These are phyloP conservation scores for Silene noctiflora DNA, from an alignment of 179 eudicot species.

Conservation along the genomic window DNA sequence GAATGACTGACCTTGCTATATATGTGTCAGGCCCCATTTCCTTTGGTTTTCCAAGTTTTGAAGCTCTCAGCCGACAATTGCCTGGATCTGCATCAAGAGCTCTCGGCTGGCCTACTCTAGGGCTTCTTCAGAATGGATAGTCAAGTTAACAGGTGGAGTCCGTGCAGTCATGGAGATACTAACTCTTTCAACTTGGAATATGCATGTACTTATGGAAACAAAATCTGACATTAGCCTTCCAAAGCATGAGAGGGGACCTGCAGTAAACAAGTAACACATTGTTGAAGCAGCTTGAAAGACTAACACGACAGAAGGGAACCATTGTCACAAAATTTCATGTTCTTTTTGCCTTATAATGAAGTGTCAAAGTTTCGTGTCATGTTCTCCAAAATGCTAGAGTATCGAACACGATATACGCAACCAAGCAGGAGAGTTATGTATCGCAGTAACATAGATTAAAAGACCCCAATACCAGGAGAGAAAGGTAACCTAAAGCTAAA, in stretches of 20 bases:
- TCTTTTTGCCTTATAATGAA: too few species aligned
- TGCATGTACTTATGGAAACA: conserved; percentile 5
- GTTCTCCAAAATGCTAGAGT: too few species aligned
- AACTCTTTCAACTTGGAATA: conserved; percentile 13
- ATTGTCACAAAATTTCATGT: too few species aligned
- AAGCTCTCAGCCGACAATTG: not conserved
- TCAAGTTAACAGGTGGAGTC: too few species aligned
- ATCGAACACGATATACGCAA: too few species aligned
- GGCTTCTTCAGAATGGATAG: not conserved
- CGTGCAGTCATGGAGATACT: too few species aligned
- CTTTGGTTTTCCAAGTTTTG: not conserved
- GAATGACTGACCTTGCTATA: not conserved
- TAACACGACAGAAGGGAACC: too few species aligned
- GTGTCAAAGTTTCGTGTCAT: too few species aligned
- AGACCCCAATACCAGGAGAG: too few species aligned
- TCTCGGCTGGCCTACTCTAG: not conserved
- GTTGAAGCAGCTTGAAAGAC: not conserved
- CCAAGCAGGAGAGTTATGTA: too few species aligned
- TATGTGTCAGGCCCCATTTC: not conserved
- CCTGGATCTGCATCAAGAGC: not conserved
- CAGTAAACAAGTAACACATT: conserved; percentile 2
- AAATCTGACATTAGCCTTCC: conserved; percentile 42
- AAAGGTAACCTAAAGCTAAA: too few species aligned
- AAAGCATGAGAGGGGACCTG: conserved; percentile 68
- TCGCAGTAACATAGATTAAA: too few species aligned